These are phyloP conservation scores for Cyclostephanos invisitatus DNA, from an alignment of 108 stramenopile species.

Conservation along the genomic window DNA sequence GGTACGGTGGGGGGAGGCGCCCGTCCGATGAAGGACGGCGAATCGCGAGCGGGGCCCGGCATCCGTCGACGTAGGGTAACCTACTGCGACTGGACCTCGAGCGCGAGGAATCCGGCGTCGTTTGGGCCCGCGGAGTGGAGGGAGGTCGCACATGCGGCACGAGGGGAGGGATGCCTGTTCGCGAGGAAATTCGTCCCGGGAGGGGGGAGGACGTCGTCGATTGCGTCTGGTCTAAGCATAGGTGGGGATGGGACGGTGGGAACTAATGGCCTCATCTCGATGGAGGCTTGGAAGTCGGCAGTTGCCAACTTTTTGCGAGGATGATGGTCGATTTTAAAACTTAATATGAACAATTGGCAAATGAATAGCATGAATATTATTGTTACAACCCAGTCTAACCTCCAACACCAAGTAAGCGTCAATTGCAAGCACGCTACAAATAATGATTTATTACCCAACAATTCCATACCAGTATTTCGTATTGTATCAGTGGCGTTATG, in stretches of 20 bases:
- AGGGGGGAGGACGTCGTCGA: neutral
- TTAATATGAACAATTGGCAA: neutral
- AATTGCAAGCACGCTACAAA: no score
- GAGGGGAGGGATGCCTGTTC: slow-evolving; percentile 75
- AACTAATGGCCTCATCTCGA: slow-evolving; percentile 27
- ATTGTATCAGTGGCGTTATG: no score
- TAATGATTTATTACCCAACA: no score
- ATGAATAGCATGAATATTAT: no score
- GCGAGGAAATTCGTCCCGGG: slow-evolving; percentile 76
- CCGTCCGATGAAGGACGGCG: slow-evolving; percentile 10
- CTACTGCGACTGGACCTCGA: slow-evolving; percentile 82
- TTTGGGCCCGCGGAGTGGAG: slow-evolving; percentile 64
- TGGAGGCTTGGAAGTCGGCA: slow-evolving; percentile 30
- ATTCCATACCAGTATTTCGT: no score
- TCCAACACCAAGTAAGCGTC: no score
- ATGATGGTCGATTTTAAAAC: neutral
- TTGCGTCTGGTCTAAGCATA: neutral
- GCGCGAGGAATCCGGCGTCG: slow-evolving; percentile 78
- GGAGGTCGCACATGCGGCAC: slow-evolving; percentile 60
- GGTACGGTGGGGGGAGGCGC: no score
- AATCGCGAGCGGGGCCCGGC: slow-evolving; percentile 35
- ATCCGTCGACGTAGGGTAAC: slow-evolving; percentile 63
- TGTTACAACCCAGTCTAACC: no score
- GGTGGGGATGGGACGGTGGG: slow-evolving; percentile 1
- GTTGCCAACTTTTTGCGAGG: slow-evolving; percentile 1